These are phyloP conservation scores for Prorocentrum cordatum DNA, from an alignment of 169 alveolate genomes.

Conservation along the genomic window DNA sequence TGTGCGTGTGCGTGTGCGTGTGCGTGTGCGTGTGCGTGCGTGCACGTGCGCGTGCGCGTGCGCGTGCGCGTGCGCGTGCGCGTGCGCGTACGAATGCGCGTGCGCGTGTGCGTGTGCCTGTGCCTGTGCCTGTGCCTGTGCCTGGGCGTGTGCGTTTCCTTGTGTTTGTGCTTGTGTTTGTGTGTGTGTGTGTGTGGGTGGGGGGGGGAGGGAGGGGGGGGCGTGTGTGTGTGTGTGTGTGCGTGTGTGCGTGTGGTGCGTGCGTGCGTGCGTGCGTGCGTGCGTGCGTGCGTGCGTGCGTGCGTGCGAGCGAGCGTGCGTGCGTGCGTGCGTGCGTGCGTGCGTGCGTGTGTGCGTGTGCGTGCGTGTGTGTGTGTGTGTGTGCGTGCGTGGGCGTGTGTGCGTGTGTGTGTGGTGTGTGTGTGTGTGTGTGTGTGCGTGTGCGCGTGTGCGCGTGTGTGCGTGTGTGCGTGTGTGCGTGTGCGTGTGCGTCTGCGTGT, in stretches of 20 bases:
- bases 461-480: no score
- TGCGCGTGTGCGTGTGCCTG: background rate
- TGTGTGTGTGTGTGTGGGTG: background rate
- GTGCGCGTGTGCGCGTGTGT: no score
- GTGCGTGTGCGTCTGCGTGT: no score
- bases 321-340: background rate
- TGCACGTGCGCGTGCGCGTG: background rate
- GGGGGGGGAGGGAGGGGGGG: background rate
- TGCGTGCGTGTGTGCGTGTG: background rate
- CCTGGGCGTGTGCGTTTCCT: background rate
- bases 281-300: background rate
- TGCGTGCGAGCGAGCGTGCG: background rate
- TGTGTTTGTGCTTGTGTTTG: background rate
- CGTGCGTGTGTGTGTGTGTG: background rate
- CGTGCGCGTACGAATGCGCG: background rate
- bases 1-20: background rate
- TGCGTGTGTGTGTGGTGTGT: no score
- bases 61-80: background rate
- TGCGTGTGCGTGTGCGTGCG: background rate
- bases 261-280: background rate
- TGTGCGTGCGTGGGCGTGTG: background rate
- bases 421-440: no score
- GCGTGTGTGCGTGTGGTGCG: background rate
- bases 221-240: background rate
- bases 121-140: background rate